Conservation (phyloP, 805 yeast genomes). For the Wickerhamomyces hampshirensis region DNA sequence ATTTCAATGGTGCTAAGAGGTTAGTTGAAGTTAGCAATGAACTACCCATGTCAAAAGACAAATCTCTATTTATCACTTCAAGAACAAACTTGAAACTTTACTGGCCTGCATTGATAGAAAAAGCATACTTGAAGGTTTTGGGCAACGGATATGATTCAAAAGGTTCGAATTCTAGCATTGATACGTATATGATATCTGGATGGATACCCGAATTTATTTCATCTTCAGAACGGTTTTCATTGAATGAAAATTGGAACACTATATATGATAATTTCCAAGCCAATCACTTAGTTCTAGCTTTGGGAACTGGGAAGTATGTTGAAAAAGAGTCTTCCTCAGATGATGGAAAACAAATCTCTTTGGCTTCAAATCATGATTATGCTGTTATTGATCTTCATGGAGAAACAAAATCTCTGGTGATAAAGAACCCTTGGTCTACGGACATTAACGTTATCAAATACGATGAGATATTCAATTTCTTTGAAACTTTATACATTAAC, state of each 20-base stretch:
- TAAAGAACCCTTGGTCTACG: conserved; percentile 45
- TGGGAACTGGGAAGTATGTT: conserved; percentile 59
- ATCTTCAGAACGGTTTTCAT: conserved; percentile 29
- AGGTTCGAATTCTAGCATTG: conserved; percentile 78
- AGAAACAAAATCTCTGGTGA: conserved; percentile 16
- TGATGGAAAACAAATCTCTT: conserved; percentile 6
- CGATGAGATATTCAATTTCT: conserved; percentile 32
- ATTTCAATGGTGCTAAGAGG: conserved; percentile 50
- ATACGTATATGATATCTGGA: conserved; percentile 59
- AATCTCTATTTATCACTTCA: conserved; percentile 16
- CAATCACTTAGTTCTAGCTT: conserved; percentile 45
- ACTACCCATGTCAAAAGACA: conserved; percentile 34
- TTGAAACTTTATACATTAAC: conserved; percentile 54
- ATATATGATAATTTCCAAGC: conserved; percentile 27
- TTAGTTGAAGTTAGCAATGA: conserved; percentile 41
- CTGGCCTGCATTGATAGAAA: conserved; percentile 77
- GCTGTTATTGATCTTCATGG: conserved; percentile 41
- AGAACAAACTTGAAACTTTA: conserved; percentile 12
- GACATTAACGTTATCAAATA: conserved; percentile 17
- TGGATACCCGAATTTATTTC: conserved; percentile 64
- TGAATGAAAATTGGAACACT: conserved; percentile 28
- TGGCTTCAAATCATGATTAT: conserved; percentile 68
- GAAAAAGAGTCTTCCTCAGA: conserved; percentile 9
- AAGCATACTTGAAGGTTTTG: conserved; percentile 61
- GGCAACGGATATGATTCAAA: conserved; percentile 49